Evolutionary conservation across 129 eudicot species (phyloP), one percentile per base, ranked within the genome.

Genomic region (Chrysanthemum lavandulifolium): DNA sequence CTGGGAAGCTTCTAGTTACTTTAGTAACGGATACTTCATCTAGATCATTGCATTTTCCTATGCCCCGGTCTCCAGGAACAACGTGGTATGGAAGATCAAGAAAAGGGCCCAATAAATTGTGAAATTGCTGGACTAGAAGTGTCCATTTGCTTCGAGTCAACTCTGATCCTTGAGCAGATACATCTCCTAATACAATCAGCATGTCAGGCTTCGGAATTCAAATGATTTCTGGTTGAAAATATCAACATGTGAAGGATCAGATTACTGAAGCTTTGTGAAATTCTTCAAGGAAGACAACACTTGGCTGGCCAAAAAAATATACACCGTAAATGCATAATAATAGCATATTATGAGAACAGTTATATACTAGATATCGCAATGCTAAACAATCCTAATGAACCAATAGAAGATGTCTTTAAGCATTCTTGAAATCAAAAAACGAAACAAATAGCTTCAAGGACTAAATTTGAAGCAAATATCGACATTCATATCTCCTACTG

Each of bases 141-240:
- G 85, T 80, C 90, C 90, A 86, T 71, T 86, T 70, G 59, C 76
- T 74, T 73, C 65, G 73, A 61, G 58, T 80, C 81, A 86, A 43
- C 69, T 83, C 29, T 50, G 82, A 61, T 43, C 90, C 90, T 48
- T 77, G 79, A 29, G 90, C 86, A 61, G 87, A 82, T 31, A 86
- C 79, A 50, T 86, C 90, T 54, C 90, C 90, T 77, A 86, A 83
- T 48, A 86, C 83, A 79, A 86, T 74, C 82, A 86, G 83, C 90
- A 86, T 80, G 49, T 86, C 90, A 86, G 90, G 90, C 87, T 82
- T 86, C 82, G 70, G 56, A 79, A 61, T 72, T 86, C 87, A 82
- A 77, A 86, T 45, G 90, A 83, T 82, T 86, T 86, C 87, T 86
- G 90, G 85, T 86, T 80, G 85, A 77, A 63, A 80, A n/a, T 66